Evolutionary conservation across 2,329 filamentous ascomycete species (phyloP).

Genomic region (Verticillium tricorpus): DNA sequence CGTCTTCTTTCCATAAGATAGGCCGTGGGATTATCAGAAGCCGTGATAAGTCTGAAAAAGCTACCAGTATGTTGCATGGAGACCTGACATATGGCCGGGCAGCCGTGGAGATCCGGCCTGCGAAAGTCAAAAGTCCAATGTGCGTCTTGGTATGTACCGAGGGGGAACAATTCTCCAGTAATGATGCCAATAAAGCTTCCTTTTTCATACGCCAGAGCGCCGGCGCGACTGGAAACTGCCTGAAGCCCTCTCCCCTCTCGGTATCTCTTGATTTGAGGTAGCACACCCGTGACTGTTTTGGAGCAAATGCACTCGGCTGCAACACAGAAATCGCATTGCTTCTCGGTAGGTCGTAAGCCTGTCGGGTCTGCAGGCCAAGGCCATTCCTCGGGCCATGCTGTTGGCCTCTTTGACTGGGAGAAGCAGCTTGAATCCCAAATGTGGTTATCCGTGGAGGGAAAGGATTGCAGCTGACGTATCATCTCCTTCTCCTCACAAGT

Average conservation of each 20-base stretch:
- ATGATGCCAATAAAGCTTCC: not conserved
- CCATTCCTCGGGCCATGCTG: not conserved
- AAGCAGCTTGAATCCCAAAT: not conserved
- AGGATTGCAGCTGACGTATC: not conserved
- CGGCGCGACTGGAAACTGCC: not conserved
- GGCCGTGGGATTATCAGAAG: not conserved
- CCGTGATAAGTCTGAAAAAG: not conserved
- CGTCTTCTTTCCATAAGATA: not conserved
- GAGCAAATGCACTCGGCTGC: not conserved
- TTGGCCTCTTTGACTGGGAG: not conserved
- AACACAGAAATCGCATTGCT: not conserved
- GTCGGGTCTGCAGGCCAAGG: not conserved
- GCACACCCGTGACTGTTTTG: not conserved
- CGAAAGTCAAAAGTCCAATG: conserved; percentile 1
- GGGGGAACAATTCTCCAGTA: not conserved
- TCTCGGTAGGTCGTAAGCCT: not conserved
- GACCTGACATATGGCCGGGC: not conserved
- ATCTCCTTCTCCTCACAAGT: not conserved
- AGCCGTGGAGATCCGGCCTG: not conserved
- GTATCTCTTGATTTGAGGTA: conserved; percentile 1
- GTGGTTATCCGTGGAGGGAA: not conserved
- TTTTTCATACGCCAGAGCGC: not conserved
- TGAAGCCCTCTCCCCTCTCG: not conserved
- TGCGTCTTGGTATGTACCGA: not conserved
- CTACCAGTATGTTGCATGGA: not conserved